Evolutionary conservation across 352 stramenopile species (phyloP), one percentile per base, ranked within the genome.

Genomic region (Peronosclerospora sorghi): DNA sequence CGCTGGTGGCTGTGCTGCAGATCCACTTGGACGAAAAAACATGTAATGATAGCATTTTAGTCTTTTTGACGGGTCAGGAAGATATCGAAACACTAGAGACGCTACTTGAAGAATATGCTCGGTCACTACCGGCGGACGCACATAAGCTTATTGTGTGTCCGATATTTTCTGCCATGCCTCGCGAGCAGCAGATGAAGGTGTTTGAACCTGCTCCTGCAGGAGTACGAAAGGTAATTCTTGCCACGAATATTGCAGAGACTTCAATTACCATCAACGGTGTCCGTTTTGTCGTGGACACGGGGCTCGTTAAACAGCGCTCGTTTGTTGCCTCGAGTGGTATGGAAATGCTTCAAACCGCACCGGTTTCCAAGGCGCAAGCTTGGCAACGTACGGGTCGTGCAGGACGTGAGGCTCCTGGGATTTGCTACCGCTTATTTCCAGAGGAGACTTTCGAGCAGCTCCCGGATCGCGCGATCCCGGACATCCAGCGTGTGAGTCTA

Each of bases 261-360:
- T 98, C 90, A 17, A 97, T 99, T 48, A 99, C 96, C 6, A 99
- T 99, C 58, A 96, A 96, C 20, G 96, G 97, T 45, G 92, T 98
- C 17, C 73, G 75, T 13, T 93, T 71, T 34, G 80, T 94, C 10
- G 67, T 94, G 17, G 80, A 92, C 44, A 90, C 76, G n/a, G 80
- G 82, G 0, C 73, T 95, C 6, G 73, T 86, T 5, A 95, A 94
- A 60, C 75, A 94, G 56, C 76, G 78, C 13, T 91, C 78, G 26
- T 94, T 89, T 39, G 75, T 90, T n/a, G 74, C 84, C 0, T 71
- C 74, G 41, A 92, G 73, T 32, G 83, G 79, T 19, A 93, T 95
- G 67, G 84, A 96, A 53, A 82, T 87, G 56, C 55, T 96, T 8
- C 67, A 86, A 32, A 91, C 82, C 0, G 81, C 86, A 35, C 80